Percentiles rank a stretch among this genome's conserved stretches.
Evolutionary conservation across 495 filamentous ascomycete genomes (phyloP).

Genomic region (Lepidopterella palustris): DNA sequence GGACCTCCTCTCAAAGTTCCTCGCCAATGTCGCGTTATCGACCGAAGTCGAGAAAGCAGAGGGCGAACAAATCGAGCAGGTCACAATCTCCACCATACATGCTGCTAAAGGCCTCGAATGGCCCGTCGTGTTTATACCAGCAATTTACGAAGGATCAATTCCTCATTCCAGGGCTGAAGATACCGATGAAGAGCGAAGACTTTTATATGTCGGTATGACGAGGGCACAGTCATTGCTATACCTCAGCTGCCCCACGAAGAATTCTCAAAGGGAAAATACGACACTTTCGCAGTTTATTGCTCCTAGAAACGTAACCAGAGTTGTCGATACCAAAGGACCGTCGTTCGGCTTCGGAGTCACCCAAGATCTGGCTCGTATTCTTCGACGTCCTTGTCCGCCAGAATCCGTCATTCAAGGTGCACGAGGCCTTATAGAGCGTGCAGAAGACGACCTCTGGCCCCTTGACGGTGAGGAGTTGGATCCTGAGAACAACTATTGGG

Average conservation of each 20-base stretch:
- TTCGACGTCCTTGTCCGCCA: constrained; percentile 51
- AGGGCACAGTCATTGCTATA: constrained; percentile 88
- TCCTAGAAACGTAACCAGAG: constrained; percentile 39
- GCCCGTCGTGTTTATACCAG: constrained; percentile 94
- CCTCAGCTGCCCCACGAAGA: constrained; percentile 69
- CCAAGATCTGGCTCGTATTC: constrained; percentile 55
- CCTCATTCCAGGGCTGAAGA: constrained; percentile 93
- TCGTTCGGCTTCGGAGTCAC: constrained; percentile 48
- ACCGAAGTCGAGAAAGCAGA: constrained; percentile 61
- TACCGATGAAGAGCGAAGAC: constrained; percentile 76
- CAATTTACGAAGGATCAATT: constrained; percentile 84
- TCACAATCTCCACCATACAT: constrained; percentile 95
- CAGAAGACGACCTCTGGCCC: constrained; percentile 60
- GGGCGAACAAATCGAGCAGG: constrained; percentile 53
- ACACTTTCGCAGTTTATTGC: constrained; percentile 59
- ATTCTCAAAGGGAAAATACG: constrained; percentile 57
- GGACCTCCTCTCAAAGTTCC: constrained; percentile 68
- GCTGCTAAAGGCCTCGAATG: constrained; percentile 96
- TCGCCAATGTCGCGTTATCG: constrained; percentile 83
- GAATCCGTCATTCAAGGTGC: constrained; percentile 43
- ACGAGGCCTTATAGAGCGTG: constrained; percentile 39
- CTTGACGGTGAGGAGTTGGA: constrained; percentile 48
- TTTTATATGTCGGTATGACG: constrained; percentile 98
- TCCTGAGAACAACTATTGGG: constrained; percentile 31
- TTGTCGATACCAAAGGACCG: constrained; percentile 55